Evolutionary conservation across 2,329 filamentous ascomycete genomes (phyloP), one percentile per base, ranked within the genome.

Genomic region (Ustulina deusta): DNA sequence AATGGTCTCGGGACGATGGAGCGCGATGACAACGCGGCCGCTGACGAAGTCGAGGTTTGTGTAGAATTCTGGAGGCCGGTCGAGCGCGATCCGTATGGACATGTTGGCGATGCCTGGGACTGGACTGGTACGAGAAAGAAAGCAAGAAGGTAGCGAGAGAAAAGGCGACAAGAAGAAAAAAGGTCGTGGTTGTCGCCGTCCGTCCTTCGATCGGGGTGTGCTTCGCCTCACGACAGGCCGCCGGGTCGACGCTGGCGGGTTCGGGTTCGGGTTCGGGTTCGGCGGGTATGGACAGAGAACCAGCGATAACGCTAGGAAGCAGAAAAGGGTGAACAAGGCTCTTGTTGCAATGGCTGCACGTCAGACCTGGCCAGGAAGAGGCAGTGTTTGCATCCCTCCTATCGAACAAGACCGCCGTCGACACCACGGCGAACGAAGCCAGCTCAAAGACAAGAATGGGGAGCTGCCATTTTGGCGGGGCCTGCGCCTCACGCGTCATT

Each of bases 11-110:
- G 91, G 81, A 71, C 90, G 91, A 59, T 86, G 89, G 70, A 90
- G 80, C 22, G 75, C 78, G 34, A 91, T 79, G 57, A 89, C 76
- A 32, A 90, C 80, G 66, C 85, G 84, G 61, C 93, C 93, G 34
- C 83, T 85, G 67, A 96, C 86, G 69, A 87, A 82, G 79, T 95
- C 93, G 74, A 94, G 88, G 77, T 95, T 95, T 59, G 93, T 95
- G 79, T 91, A 93, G 82, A 91, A 91, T 72, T 89, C 86, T 71
- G 89, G 89, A 58, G 86, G 86, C 74, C 89, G 85, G 74, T 92
- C 87, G 73, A 93, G 86, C 54, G 84, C 81, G 74, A 93, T 88
- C 68, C 87, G 85, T 75, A 92, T 87, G 56, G 90, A 89, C 90
- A 91, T 91, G 73, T 74, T 79, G 67, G 27, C 40, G 40, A 60